Base-by-base conservation (phyloP, 179 eudicot species). In the Camellia oleifera region DNA sequence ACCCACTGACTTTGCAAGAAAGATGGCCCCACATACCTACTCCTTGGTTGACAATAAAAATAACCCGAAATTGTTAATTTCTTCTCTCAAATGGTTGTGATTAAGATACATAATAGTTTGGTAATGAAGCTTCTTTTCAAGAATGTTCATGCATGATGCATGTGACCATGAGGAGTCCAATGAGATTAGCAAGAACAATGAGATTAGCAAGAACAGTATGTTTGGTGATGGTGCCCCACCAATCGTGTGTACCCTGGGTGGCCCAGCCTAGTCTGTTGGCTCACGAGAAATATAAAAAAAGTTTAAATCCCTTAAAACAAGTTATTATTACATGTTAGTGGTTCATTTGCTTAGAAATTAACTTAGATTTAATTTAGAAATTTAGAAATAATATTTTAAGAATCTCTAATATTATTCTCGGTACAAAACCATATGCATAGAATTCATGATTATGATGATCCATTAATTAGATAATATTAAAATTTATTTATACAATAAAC, bases 1-100 rank as follows among this genome's bases (percentile, higher is more conserved):
- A 58, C 45, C 61, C 62, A 53, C 26, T 23, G 76, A 72, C 63
- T 52, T 72, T 26, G 3, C 44, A 12, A 72, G 42, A 26, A 23
- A 2, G 45, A 72, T 26, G 62, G 62, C 58, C 76, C 76, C 76
- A 5, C 76, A 0, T 54, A 72, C 76, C 76, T 72, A 72, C 76
- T 72, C 76, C 76, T 14, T 54, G 2, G 2, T 72, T 13, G 76
- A 72, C 76, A 72, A 54, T 23, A 20, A 32, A 23, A 0, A 20
- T 6, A 13, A 14, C 18, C 46, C 62, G 2, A 54, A 72, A 72
- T 72, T 13, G 11, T 13, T 53, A 3, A 26, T 5, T 4, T 53
- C 62, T 72, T 26, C 76, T 23, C 4, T 54, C 62, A 20, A 72
- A 12, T 54, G 42, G 11, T 23, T 52, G n/a, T 20, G 10, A 7